Evolutionary conservation across 768 basidiomycete genomes (phyloP).

Genomic region (Amanita molliuscula): DNA sequence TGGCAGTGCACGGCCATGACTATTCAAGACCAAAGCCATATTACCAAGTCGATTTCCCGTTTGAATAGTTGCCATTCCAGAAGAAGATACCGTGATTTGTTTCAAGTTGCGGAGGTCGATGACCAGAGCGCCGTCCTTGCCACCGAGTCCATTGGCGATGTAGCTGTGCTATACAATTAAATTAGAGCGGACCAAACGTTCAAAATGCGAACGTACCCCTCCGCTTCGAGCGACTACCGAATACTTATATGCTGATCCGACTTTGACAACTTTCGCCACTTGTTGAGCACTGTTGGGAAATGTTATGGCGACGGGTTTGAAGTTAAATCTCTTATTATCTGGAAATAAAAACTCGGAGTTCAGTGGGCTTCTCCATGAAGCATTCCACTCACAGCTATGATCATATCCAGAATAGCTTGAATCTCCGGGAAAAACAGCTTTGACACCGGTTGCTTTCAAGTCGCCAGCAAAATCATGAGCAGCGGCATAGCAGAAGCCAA

Average conservation of each 20-base stretch:
- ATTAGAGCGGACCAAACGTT: neutral
- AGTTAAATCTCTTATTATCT: constrained; percentile 22
- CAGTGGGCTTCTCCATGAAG: too few relatives aligned
- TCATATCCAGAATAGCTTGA: neutral
- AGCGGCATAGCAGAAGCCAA: neutral
- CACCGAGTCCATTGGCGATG: constrained; percentile 38
- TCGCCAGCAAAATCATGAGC: neutral
- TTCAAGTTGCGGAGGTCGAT: constrained; percentile 34
- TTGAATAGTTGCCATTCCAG: constrained; percentile 27
- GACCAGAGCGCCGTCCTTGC: constrained; percentile 31
- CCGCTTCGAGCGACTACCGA: constrained; percentile 30
- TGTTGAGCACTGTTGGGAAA: constrained; percentile 19
- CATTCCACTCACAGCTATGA: neutral
- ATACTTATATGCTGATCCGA: constrained; percentile 16
- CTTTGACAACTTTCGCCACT: constrained; percentile 17
- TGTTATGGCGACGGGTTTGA: constrained; percentile 20
- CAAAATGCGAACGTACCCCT: constrained; percentile 22
- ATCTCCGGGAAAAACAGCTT: constrained; percentile 2
- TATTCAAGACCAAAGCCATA: constrained; percentile 28
- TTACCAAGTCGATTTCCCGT: constrained; percentile 38
- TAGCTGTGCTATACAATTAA: constrained; percentile 31
- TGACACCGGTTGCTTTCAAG: neutral
- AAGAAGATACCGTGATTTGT: constrained; percentile 21
- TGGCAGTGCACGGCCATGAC: constrained; percentile 32
- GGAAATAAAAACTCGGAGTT: neutral